phyloP scores from a whole-genome alignment of 495 filamentous ascomycete genomes.

The Neurospora sp. region DNA sequence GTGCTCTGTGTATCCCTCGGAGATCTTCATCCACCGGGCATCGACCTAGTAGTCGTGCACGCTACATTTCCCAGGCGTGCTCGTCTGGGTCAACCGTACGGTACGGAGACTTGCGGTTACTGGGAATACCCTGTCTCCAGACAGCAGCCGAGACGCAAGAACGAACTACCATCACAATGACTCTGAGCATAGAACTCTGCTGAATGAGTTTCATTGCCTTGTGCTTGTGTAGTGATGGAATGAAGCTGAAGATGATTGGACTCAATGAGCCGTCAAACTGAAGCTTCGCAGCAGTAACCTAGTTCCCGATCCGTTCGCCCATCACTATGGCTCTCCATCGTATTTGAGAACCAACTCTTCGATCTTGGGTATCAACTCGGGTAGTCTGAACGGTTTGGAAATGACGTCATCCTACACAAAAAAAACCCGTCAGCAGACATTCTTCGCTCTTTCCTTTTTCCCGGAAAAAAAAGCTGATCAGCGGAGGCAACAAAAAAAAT shows the following conservation, averaged over 20 bases:
- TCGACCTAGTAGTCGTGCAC: background rate
- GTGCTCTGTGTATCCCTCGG: background rate
- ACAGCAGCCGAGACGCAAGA: background rate
- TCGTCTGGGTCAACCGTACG: background rate
- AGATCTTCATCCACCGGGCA: background rate
- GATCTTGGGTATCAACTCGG: slow-evolving; percentile 62
- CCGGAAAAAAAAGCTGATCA: slow-evolving; percentile 31
- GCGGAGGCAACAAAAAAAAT: slow-evolving; percentile 3
- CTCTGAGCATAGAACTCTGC: background rate
- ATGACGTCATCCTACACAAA: slow-evolving; percentile 59
- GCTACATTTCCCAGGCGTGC: background rate
- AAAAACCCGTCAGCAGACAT: background rate
- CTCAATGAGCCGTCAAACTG: background rate
- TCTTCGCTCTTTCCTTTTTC: background rate
- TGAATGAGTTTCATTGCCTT: background rate
- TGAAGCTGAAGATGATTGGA: background rate
- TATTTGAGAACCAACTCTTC: slow-evolving; percentile 35
- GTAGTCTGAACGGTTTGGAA: slow-evolving; percentile 68
- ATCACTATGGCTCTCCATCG: background rate
- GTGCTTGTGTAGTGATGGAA: background rate
- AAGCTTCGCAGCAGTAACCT: background rate
- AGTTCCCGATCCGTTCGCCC: background rate
- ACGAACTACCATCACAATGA: background rate
- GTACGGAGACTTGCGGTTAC: background rate
- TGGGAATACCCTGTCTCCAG: background rate